These are phyloP conservation scores for Pleoardoris graminearum DNA, from an alignment of 2,329 filamentous ascomycete species.

Conservation along the genomic window DNA sequence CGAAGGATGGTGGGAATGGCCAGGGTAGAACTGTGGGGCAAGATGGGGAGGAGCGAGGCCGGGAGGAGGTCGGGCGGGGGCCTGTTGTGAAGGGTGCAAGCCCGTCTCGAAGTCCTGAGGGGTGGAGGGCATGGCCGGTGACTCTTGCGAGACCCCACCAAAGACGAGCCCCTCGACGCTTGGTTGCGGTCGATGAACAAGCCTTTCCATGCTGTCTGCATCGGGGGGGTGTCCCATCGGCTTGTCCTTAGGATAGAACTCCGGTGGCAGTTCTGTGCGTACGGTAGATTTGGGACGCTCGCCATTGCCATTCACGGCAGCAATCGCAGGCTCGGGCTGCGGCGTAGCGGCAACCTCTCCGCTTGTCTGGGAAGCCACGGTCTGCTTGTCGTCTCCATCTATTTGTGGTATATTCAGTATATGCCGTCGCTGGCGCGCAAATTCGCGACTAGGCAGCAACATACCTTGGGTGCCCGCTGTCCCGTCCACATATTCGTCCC, in stretches of 20 bases:
- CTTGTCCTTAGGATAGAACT: conserved; percentile 41
- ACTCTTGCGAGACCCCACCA: conserved; percentile 42
- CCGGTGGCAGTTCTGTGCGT: conserved; percentile 39
- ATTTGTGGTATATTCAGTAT: conserved; percentile 7
- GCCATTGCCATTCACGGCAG: conserved; percentile 29
- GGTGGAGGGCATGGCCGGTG: conserved; percentile 44
- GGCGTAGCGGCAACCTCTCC: conserved; percentile 4
- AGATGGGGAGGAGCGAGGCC: conserved; percentile 37
- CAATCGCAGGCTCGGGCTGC: conserved; percentile 7
- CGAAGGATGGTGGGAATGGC: conserved; percentile 41
- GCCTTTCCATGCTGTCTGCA: conserved; percentile 21
- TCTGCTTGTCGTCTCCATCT: not conserved
- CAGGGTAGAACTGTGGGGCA: conserved; percentile 35
- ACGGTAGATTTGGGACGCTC: conserved; percentile 25
- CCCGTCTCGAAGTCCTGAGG: conserved; percentile 32
- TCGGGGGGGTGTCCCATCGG: conserved; percentile 26
- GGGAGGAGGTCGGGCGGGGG: conserved; percentile 35
- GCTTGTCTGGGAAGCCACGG: not conserved
- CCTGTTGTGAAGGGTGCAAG: conserved; percentile 22
- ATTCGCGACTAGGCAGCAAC: conserved; percentile 10
- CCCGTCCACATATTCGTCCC: conserved; percentile 20
- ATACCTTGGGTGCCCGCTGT: conserved; percentile 23
- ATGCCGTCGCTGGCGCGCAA: not conserved
- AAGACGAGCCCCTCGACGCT: conserved; percentile 46
- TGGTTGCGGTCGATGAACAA: conserved; percentile 27